Base-by-base conservation (phyloP, 2,329 filamentous ascomycete genomes). In the Penicillium occitanis region DNA sequence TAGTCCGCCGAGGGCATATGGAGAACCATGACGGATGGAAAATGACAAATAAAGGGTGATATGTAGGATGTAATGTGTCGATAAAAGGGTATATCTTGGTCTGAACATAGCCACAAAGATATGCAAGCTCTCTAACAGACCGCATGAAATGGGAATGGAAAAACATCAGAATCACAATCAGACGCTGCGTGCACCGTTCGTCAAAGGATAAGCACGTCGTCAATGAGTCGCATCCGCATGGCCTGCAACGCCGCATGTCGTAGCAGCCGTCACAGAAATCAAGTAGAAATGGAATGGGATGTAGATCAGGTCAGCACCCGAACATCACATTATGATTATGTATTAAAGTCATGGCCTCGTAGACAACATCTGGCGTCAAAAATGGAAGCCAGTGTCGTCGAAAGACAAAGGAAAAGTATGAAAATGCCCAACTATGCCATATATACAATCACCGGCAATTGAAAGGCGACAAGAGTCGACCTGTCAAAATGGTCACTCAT, bases 301-400 rank as follows among this genome's bases (percentile, higher is more conserved):
- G 28, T 42, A 44, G 22, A 64, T 50, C 51, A 46, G 51, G 42
- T 57, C n/a, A 46, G 8, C 33, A n/a, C 53, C 51, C 50, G 62
- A 22, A 28, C 30, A 58, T 58, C 50, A 50, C 42, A 64, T 58
- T 44, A 64, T 55, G 51, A 63, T 64, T 64, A 64, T 64, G 62
- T 64, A 64, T 64, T 63, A 61, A 63, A 65, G 25, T 67, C 66
- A 63, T 67, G 42, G 51, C 59, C 66, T 65, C 63, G 62, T 67
- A 60, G 63, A 67, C 63, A 63, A 65, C 28, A 63, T 40, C 30
- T 50, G 42, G 62, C 40, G 8, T 55, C 61, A 44, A 25, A 11
- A 5, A 42, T 28, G 2, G 25, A 22, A 42, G 51, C 55, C 28
- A 57, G 33, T 48, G 55, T 65, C 17, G 66, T 67, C 48, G 64